These are phyloP conservation scores for Picochlorum sp. DNA, from an alignment of 139 green algal species.

Conservation along the genomic window DNA sequence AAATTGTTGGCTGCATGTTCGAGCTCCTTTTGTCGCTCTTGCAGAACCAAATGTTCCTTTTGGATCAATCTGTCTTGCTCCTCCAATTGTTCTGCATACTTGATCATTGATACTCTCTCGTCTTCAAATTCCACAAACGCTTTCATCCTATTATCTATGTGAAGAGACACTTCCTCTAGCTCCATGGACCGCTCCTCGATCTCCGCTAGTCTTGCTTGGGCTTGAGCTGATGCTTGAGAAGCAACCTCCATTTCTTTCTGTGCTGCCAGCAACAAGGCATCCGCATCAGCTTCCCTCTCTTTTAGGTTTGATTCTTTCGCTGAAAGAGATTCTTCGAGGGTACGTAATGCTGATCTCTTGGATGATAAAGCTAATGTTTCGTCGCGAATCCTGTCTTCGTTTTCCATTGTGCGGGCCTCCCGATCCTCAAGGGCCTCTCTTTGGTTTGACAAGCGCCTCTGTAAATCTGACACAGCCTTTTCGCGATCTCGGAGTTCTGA, in stretches of 20 bases:
- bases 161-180: constrained; percentile 12
- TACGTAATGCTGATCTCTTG: background rate
- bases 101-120: background rate
- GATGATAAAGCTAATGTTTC: constrained; percentile 6
- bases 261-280: background rate
- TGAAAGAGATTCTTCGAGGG: constrained; percentile 9
- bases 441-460: constrained; percentile 14
- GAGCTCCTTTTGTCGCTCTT: background rate
- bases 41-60: background rate
- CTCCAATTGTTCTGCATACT: constrained; percentile 7
- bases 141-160: constrained; percentile 10
- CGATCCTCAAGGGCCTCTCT: constrained; percentile 17
- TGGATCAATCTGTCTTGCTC: constrained; percentile 2
- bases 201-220: background rate
- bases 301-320: constrained; percentile 5
- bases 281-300: background rate
- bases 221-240: constrained; percentile 1
- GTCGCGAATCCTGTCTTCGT: constrained; percentile 12
- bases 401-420: constrained; percentile 16
- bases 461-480: constrained; percentile 5
- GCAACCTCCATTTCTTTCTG: constrained; percentile 8
- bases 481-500: constrained; percentile 6
- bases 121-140: background rate
- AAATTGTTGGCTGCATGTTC: too few relatives aligned
- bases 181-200: constrained; percentile 14